Evolutionary conservation across 768 basidiomycete species (phyloP).

Genomic region (Cantharellus cinnabarinus): DNA sequence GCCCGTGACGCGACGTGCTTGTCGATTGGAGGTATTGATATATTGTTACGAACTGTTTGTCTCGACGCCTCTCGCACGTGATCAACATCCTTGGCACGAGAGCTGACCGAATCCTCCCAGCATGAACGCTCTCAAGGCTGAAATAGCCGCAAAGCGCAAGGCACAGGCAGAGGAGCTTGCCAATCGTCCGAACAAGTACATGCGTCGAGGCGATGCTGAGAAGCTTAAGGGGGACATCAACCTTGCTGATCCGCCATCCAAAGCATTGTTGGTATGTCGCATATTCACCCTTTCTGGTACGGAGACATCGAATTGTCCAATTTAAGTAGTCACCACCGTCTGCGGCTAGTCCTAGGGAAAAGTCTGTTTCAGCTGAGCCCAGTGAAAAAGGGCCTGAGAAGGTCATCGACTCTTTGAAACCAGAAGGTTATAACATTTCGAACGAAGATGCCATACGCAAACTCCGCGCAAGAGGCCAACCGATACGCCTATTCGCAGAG

Average conservation of each 20-base stretch:
- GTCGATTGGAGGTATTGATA: no score
- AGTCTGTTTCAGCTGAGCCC: neutral
- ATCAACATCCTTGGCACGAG: neutral
- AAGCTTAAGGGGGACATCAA: constrained; percentile 62
- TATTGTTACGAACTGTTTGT: no score
- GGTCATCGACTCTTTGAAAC: constrained; percentile 12
- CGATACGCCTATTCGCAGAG: constrained; percentile 87
- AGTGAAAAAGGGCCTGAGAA: neutral
- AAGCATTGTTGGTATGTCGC: constrained; percentile 14
- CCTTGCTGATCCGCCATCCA: constrained; percentile 22
- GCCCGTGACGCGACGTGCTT: no score
- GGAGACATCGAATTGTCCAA: neutral
- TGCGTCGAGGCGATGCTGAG: constrained; percentile 58
- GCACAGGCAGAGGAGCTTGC: constrained; percentile 26
- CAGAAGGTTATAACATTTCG: constrained; percentile 58
- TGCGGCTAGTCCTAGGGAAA: neutral
- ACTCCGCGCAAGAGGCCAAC: constrained; percentile 79
- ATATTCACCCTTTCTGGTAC: neutral
- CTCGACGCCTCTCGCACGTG: no score
- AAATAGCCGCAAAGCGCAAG: constrained; percentile 78
- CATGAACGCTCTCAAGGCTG: constrained; percentile 85
- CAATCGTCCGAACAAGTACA: constrained; percentile 58
- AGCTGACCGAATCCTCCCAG: neutral
- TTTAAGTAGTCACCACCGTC: neutral
- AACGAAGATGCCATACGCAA: constrained; percentile 83